Evolutionary conservation across 2,329 filamentous ascomycete genomes (phyloP), one percentile per base, ranked within the genome.

Genomic region (Chrysoporthe cubensis): DNA sequence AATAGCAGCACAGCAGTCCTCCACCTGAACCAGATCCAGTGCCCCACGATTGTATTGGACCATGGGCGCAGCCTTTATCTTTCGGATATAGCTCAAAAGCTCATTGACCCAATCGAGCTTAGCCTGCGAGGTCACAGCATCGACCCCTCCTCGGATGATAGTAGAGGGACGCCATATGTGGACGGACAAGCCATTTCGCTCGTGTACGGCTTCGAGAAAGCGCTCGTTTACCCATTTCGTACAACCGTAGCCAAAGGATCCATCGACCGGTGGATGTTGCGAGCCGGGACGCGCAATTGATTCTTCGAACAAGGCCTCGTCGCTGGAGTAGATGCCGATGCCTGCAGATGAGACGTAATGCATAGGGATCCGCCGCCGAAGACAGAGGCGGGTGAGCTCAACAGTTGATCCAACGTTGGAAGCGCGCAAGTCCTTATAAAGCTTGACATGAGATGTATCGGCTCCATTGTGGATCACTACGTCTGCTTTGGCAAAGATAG

Each of bases 401-500:
- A 72, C 71, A 0, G 76, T 78, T 0, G 78, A 74, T 0, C 37
- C n/a, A 0, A 80, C 59, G 64, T 81, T 81, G 7, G 72, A 26
- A 0, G 34, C 32, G 2, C 72, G 65, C 0, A 81, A 66, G 0
- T 71, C 69, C 0, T 67, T 43, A 68, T 80, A 82, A 2, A 67
- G 69, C 67, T 81, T 76, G 65, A 73, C 67, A 71, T 73, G 79
- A 8, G 71, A 77, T 13, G 73, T 72, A 57, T 79, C 76, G 9
- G 80, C 80, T 7, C 80, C 82, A 44, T 76, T 77, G 72, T 84
- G 88, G 37, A 91, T 83, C 62, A 90, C 40, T 1, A 57, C 62
- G 54, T 74, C 66, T 1, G 69, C 69, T 1, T 34, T 3, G 3
- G 13, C 11, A n/a, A 67, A 69, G 34, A 75, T 59, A 4, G 63